Evolutionary conservation across 78 protist species (phyloP), one percentile per base, ranked within the genome.

Genomic region (Diacronema lutheri): DNA sequence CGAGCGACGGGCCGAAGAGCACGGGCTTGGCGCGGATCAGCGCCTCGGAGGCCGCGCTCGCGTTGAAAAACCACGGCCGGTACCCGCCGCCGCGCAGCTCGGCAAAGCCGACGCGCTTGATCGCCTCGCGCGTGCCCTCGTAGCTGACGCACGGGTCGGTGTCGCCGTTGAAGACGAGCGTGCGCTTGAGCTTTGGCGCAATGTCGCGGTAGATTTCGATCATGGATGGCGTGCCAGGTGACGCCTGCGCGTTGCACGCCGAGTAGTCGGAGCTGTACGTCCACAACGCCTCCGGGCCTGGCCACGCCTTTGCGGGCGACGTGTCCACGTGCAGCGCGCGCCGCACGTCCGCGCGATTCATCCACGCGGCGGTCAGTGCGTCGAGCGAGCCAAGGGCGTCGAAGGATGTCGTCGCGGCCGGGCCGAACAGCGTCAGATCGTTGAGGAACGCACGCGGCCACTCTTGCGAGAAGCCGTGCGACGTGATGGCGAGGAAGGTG

Each of bases 61-160:
- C 31, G 35, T 71, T 71, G 57, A 41, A 41, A 35, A 71, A 71
- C 79, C 79, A 71, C 79, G 79, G 79, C 23, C 79, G 79, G 38
- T 13, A 56, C 76, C 26, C 35, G 40, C 50, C 33, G 64, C 64
- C 64, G 25, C 10, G 4, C 25, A 58, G 9, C 33, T 58, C 26
- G 20, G 64, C 25, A 3, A 25, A 58, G 33, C 33, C 40, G 40
- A 62, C 69, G 23, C 4, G 7, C 16, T 40, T 13, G 19, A 69
- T 21, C 29, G 77, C 77, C 10, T 5, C 16, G 58, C 79, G 79
- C 31, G 79, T 71, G 23, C 79, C 79, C 57, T 71, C 79, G 58
- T 71, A 71, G 25, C 58, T 41, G 79, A 71, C 57, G 58, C 79
- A 71, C 57, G 79, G 79, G 57, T 71, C 79, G 35, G 79, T 41